These are phyloP conservation scores for Juncus effusus DNA, from an alignment of 176 grass and related monocot species.

Conservation along the genomic window DNA sequence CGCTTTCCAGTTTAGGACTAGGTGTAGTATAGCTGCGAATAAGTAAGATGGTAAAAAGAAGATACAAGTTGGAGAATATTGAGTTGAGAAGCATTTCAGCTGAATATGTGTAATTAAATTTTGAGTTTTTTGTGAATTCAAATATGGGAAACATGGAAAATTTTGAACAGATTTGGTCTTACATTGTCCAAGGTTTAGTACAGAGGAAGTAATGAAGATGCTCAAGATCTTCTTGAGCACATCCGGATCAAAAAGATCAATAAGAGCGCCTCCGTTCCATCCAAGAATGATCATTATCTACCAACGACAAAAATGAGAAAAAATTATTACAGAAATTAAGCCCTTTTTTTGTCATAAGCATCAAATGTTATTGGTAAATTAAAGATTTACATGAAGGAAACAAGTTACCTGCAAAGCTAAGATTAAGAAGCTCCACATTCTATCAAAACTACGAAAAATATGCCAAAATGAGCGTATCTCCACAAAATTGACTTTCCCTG, in stretches of 20 bases:
- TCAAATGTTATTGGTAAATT: no score
- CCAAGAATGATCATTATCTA: slow-evolving; percentile 97
- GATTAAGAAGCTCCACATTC: slow-evolving; percentile 94
- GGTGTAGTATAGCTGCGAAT: slow-evolving; percentile 65
- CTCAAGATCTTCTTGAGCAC: slow-evolving; percentile 72
- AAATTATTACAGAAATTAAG: no score
- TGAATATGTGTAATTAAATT: no score
- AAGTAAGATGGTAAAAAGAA: slow-evolving; percentile 14
- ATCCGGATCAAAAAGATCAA: slow-evolving; percentile 54
- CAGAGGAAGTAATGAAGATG: slow-evolving; percentile 89
- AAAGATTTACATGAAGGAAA: slow-evolving; percentile 1
- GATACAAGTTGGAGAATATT: slow-evolving; percentile 2
- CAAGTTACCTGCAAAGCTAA: slow-evolving; percentile 73
- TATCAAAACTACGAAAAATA: slow-evolving; percentile 93
- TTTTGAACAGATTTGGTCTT: slow-evolving; percentile 19
- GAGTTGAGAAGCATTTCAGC: no score
- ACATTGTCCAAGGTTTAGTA: slow-evolving; percentile 89
- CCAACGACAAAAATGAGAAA: slow-evolving; percentile 16
- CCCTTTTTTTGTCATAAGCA: no score
- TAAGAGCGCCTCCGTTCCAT: slow-evolving; percentile 75
- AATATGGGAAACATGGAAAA: no score
- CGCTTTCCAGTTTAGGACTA: slow-evolving; percentile 81
- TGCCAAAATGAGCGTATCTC: slow-evolving; percentile 97
- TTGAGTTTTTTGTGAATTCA: no score
- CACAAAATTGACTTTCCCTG: slow-evolving; percentile 93